Conservation (phyloP, 345 rosid species). For the Excoecaria agallocha region DNA sequence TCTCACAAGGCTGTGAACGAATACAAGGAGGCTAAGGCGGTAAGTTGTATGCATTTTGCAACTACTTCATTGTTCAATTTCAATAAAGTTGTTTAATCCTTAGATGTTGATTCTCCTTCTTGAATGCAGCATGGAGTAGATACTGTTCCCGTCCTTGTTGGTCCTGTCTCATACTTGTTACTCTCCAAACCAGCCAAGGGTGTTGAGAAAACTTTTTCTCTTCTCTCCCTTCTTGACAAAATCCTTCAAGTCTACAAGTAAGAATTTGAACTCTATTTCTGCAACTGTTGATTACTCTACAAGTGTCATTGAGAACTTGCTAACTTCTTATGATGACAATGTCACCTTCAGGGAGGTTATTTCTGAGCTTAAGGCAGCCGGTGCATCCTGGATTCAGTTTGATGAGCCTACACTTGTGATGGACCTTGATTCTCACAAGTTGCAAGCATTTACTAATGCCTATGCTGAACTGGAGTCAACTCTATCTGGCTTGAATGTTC, state of each 20-base stretch:
- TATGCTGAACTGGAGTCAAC: conserved; percentile 75
- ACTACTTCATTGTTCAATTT: not conserved
- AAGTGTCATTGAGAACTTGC: conserved; percentile 8
- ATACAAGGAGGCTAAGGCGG: conserved; percentile 96
- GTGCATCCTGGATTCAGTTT: conserved; percentile 92
- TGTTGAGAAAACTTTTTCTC: conserved; percentile 72
- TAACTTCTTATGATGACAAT: conserved; percentile 24
- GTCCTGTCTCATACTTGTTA: conserved; percentile 93
- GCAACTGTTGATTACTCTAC: not conserved
- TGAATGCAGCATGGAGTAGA: conserved; percentile 77
- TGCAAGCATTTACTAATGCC: conserved; percentile 77
- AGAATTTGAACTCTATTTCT: conserved; percentile 19
- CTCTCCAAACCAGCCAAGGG: conserved; percentile 95
- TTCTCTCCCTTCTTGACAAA: conserved; percentile 84
- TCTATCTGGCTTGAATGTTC: conserved; percentile 76
- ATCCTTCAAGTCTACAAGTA: conserved; percentile 91
- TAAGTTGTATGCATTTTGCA: conserved; percentile 27
- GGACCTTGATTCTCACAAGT: conserved; percentile 87
- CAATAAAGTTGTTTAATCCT: not conserved
- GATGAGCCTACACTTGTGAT: conserved; percentile 87
- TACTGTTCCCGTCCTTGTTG: conserved; percentile 85
- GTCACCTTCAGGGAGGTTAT: conserved; percentile 69
- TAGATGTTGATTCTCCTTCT: conserved; percentile 21
- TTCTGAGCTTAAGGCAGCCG: conserved; percentile 87
- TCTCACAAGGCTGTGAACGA: conserved; percentile 94